phyloP scores from a whole-genome alignment of 2,329 filamentous ascomycete species.

The Calonectria pteridis region DNA sequence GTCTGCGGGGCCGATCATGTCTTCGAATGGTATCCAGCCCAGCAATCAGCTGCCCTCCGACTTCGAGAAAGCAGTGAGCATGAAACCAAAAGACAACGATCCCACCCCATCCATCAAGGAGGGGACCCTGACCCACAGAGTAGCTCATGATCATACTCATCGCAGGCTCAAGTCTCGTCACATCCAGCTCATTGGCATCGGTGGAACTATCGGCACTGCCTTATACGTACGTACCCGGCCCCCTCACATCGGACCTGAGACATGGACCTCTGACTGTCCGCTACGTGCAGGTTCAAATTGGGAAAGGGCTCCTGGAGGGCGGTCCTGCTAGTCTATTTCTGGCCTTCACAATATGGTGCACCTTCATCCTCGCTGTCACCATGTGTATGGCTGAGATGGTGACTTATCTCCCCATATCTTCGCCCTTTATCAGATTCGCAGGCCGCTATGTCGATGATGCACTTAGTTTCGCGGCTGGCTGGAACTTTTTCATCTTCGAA shows the following conservation, averaged over 20 bases:
- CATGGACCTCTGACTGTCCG: too few species aligned
- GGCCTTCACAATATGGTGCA: slow-evolving; percentile 72
- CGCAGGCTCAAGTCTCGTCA: slow-evolving; percentile 67
- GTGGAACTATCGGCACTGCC: slow-evolving; percentile 73
- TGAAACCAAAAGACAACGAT: neutral
- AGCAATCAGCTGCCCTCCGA: neutral
- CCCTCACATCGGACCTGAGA: neutral
- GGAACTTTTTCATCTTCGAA: slow-evolving; percentile 81
- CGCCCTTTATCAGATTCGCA: slow-evolving; percentile 83
- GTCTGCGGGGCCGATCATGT: neutral
- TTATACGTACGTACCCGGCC: slow-evolving; percentile 59
- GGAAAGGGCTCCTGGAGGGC: slow-evolving; percentile 67
- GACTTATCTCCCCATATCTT: slow-evolving; percentile 80
- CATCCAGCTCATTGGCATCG: slow-evolving; percentile 72
- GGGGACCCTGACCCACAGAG: neutral
- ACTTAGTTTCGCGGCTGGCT: slow-evolving; percentile 79
- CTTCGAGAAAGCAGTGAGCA: neutral
- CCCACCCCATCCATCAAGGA: neutral
- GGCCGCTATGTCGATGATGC: slow-evolving; percentile 81
- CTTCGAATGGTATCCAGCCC: neutral
- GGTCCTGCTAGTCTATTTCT: slow-evolving; percentile 70
- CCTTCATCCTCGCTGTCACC: slow-evolving; percentile 70
- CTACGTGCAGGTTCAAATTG: slow-evolving; percentile 62
- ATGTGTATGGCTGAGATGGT: slow-evolving; percentile 81
- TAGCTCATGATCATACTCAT: slow-evolving; percentile 52